These are phyloP conservation scores for Ceraceosorus guamensis DNA, from an alignment of 1,284 basidiomycete genomes.

Conservation along the genomic window DNA sequence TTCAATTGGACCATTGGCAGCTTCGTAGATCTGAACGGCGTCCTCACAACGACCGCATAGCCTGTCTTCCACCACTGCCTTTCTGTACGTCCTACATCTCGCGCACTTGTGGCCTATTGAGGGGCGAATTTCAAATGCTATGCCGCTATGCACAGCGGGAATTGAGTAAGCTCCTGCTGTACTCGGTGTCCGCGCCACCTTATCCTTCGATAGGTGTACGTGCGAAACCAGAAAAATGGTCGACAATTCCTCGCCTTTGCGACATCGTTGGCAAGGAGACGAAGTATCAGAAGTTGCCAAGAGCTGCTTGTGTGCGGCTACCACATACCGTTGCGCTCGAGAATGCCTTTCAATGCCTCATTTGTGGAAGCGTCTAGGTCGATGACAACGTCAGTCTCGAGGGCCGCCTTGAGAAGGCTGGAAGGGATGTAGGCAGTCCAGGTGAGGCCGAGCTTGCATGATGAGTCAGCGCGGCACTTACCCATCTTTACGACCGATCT, in stretches of 20 bases:
- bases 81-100: conserved; percentile 5
- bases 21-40: neutral
- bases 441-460: neutral
- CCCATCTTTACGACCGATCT: conserved; percentile 20
- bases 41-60: conserved; percentile 4
- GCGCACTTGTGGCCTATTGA: neutral
- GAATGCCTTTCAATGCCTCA: neutral
- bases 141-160: neutral
- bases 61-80: neutral
- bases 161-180: neutral
- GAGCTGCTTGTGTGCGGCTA: neutral
- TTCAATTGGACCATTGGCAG: too few species aligned
- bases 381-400: neutral
- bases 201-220: neutral
- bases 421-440: neutral
- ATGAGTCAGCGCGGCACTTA: neutral
- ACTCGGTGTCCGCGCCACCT: neutral
- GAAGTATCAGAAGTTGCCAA: neutral
- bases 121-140: neutral
- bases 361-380: neutral
- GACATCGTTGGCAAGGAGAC: neutral
- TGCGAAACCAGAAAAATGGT: neutral
- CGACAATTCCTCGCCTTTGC: neutral
- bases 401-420: too few species aligned
- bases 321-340: neutral